Evolutionary conservation across 768 basidiomycete species (phyloP).

Genomic region (Panus rudis): DNA sequence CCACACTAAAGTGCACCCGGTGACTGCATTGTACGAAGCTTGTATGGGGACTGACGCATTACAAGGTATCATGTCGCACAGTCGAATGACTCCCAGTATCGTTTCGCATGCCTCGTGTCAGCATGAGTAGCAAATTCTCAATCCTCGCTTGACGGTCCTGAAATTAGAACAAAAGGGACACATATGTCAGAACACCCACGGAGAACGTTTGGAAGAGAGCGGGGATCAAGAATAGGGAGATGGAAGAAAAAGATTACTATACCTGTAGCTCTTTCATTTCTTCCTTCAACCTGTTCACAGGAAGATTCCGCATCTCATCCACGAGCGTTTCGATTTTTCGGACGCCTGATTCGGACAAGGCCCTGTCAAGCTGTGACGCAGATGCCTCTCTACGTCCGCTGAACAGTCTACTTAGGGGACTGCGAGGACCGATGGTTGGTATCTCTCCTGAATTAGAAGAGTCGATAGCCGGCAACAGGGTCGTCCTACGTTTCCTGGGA

Average conservation of each 20-base stretch:
- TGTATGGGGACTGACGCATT: too few species aligned
- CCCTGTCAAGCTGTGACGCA: constrained; percentile 14
- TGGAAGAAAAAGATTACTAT: constrained; percentile 7
- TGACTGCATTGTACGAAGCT: too few species aligned
- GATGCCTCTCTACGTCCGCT: constrained; percentile 10
- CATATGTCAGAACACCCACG: not conserved
- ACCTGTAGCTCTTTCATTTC: constrained; percentile 84
- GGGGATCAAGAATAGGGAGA: not conserved
- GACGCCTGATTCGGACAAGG: constrained; percentile 38
- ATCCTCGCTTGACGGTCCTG: constrained; percentile 68
- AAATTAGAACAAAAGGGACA: not conserved
- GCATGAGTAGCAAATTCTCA: constrained; percentile 59
- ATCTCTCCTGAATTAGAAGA: constrained; percentile 19
- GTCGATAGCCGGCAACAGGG: constrained; percentile 19
- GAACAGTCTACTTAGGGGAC: constrained; percentile 48
- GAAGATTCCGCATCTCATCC: constrained; percentile 56
- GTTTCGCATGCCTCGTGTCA: constrained; percentile 61
- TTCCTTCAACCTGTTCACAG: constrained; percentile 59
- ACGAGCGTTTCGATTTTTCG: constrained; percentile 54
- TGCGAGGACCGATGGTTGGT: constrained; percentile 24
- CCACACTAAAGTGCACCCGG: too few species aligned
- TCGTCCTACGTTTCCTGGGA: constrained; percentile 18
- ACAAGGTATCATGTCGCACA: constrained; percentile 20
- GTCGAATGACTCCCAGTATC: constrained; percentile 17
- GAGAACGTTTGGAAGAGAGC: not conserved